Percentiles rank a stretch among this genome's conserved stretches.
Conservation (phyloP, 352 stramenopile genomes). For the Phytophthora parvispora region DNA sequence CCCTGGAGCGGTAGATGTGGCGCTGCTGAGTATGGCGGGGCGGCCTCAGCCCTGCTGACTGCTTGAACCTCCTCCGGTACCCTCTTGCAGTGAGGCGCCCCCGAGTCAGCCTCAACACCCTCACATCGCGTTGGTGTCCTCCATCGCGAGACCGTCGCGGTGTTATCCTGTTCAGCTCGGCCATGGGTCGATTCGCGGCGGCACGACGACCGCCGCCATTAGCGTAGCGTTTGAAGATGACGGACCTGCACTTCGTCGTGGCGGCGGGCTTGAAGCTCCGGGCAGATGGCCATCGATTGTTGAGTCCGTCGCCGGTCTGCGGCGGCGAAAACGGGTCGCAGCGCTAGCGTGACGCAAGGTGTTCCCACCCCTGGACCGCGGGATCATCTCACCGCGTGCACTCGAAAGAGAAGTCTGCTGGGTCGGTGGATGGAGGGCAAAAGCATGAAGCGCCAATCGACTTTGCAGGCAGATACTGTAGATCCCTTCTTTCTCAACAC, state of each 20-base stretch:
- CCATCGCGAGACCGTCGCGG: background rate
- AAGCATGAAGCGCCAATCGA: too few species aligned
- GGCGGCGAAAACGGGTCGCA: background rate
- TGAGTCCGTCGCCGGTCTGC: background rate
- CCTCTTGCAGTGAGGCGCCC: background rate
- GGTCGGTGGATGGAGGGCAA: too few species aligned
- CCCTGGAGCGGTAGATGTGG: background rate
- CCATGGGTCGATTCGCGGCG: too few species aligned
- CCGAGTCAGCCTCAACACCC: background rate
- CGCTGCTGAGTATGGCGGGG: background rate
- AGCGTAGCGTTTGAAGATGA: background rate
- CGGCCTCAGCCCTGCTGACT: background rate
- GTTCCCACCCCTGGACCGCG: background rate
- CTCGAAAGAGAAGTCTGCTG: background rate
- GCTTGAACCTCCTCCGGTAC: background rate
- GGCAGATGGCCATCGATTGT: background rate
- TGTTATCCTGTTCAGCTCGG: too few species aligned
- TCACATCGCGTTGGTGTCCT: background rate
- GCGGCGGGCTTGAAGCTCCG: background rate
- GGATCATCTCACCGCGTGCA: too few species aligned
- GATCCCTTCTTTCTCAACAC: too few species aligned
- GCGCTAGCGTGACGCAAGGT: background rate
- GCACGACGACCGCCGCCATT: background rate
- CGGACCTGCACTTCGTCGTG: background rate
- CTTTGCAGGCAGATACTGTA: too few species aligned